These are phyloP conservation scores for Hemisphaericaspora xylanilytica DNA, from an alignment of 1,139 yeast species.

Conservation along the genomic window DNA sequence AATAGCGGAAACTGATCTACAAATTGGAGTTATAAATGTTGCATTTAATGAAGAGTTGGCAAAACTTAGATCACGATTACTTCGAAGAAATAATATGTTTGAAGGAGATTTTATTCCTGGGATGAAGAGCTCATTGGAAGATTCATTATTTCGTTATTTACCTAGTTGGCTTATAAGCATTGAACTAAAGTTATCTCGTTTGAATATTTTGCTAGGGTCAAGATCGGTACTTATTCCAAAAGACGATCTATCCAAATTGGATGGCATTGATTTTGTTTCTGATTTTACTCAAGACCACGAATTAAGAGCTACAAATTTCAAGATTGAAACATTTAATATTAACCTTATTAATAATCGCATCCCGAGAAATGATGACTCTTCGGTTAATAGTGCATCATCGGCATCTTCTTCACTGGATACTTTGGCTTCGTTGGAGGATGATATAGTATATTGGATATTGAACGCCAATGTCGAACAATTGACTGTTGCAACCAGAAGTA, in stretches of 20 bases:
- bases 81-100: background rate
- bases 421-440: conserved; percentile 8
- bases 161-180: conserved; percentile 49
- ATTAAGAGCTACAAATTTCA: conserved; percentile 28
- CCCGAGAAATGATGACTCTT: conserved; percentile 1
- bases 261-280: conserved; percentile 33
- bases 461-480: conserved; percentile 10
- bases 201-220: conserved; percentile 49
- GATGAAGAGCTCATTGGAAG: conserved; percentile 11
- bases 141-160: conserved; percentile 34
- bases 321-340: conserved; percentile 7
- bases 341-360: conserved; percentile 7
- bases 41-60: conserved; percentile 28
- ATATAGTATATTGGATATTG: conserved; percentile 12
- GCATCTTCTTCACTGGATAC: conserved; percentile 14
- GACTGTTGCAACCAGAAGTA: conserved; percentile 8
- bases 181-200: conserved; percentile 28
- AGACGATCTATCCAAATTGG: conserved; percentile 30
- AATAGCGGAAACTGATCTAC: conserved; percentile 26
- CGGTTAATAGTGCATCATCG: background rate
- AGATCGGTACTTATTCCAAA: conserved; percentile 58
- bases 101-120: background rate
- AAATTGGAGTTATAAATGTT: conserved; percentile 30
- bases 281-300: conserved; percentile 41
- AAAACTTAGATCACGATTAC: conserved; percentile 12